These are phyloP conservation scores for Penicillium aurantiogriseum DNA, from an alignment of 2,329 filamentous ascomycete species.

Conservation along the genomic window DNA sequence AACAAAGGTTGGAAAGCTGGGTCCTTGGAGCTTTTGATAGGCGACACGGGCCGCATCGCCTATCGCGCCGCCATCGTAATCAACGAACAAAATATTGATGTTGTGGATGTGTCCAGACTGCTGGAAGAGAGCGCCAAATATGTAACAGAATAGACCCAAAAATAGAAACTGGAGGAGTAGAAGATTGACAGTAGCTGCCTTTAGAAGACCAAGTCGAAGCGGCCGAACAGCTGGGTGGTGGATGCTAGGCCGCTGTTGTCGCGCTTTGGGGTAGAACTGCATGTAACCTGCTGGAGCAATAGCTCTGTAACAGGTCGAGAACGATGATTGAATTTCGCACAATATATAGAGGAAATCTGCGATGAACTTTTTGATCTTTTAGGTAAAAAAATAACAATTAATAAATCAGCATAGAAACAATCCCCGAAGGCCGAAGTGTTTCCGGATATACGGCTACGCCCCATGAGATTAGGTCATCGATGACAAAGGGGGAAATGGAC, in stretches of 20 bases:
- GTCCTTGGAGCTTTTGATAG: conserved; percentile 29
- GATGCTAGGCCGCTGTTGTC: conserved; percentile 18
- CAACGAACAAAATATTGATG: conserved; percentile 38
- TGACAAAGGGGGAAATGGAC: not conserved
- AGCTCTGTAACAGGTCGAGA: not conserved
- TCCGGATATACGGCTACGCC: not conserved
- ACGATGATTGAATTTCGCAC: not conserved
- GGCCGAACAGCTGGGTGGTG: conserved; percentile 19
- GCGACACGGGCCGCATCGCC: conserved; percentile 34
- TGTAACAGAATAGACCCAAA: conserved; percentile 36
- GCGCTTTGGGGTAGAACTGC: conserved; percentile 22
- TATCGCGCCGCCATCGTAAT: conserved; percentile 41
- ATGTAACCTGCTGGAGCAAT: not conserved
- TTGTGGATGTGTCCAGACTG: conserved; percentile 33
- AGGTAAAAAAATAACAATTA: too few species aligned
- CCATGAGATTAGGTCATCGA: not conserved
- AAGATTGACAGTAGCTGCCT: conserved; percentile 27
- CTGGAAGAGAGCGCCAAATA: conserved; percentile 41
- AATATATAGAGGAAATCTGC: not conserved
- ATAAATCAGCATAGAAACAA: not conserved
- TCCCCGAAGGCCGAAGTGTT: not conserved
- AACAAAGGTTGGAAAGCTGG: conserved; percentile 33
- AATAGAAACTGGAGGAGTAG: conserved; percentile 40
- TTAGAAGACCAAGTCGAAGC: conserved; percentile 19
- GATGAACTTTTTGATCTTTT: not conserved